Evolutionary conservation across 2,329 filamentous ascomycete genomes (phyloP), one percentile per base, ranked within the genome.

Genomic region (Fusarium nisikadoi): DNA sequence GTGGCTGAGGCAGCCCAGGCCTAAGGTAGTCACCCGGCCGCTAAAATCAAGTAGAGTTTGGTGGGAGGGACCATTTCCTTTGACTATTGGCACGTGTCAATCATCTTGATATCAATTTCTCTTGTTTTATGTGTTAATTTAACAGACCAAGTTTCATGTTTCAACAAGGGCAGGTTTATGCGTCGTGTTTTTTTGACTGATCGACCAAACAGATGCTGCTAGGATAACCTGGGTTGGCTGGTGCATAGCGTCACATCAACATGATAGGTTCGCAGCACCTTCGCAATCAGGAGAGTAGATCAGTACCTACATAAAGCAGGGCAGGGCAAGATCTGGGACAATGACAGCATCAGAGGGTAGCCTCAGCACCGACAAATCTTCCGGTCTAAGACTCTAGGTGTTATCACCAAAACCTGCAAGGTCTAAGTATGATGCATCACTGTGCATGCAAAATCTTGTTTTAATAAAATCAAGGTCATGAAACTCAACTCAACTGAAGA

Each of bases 211-310:
- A 70, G 60, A 62, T 42, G 39, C 33, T 52, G 20, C 42, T 20
- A 27, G 27, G 45, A 62, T 62, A 58, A 54, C 53, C 59, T 59
- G 43, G 47, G 27, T 38, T 63, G 43, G 64, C 42, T 56, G 35
- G 46, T 46, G 47, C 64, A 63, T 73, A 74, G 62, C 70, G 72
- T 76, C 72, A 76, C 65, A 73, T 70, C 58, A 62, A 58, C 59
- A 60, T 71, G 70, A 76, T 73, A 73, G 70, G 74, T 45, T 57
- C 62, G n/a, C 61, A 47, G 56, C 41, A 39, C 38, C 54, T 46
- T 57, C 52, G 27, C 56, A 70, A 73, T 47, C 70, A 72, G 67
- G 65, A 54, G 60, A 59, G 64, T 50, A 68, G 63, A 68, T 68
- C 65, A 64, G 64, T 68, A 61, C 64, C 64, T 67, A 63, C 65